These are phyloP conservation scores for Drechslerella stenobrocha DNA, from an alignment of 2,329 filamentous ascomycete species.

Conservation along the genomic window DNA sequence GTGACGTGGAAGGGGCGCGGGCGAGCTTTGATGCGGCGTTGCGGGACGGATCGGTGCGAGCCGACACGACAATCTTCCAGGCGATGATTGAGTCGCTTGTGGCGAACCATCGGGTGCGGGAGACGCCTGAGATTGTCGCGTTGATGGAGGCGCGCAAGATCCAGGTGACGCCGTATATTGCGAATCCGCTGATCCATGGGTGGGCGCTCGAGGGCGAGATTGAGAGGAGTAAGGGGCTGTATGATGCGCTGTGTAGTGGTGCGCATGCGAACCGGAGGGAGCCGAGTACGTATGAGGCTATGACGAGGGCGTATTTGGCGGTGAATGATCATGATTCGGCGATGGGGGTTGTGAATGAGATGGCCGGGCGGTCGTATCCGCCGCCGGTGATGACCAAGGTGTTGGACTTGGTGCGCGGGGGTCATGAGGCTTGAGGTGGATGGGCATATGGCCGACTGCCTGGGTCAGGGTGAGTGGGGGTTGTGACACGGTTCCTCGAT, in stretches of 20 bases:
- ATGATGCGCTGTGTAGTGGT: constrained; percentile 65
- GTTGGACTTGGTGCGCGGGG: constrained; percentile 74
- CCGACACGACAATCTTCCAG: constrained; percentile 88
- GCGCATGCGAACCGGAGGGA: constrained; percentile 66
- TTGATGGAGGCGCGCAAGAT: constrained; percentile 75
- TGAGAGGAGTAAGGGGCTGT: constrained; percentile 74
- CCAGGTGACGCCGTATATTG: constrained; percentile 93
- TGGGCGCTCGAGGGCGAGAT: constrained; percentile 88
- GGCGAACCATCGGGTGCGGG: constrained; percentile 81
- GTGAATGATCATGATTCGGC: constrained; percentile 78
- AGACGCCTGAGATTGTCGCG: constrained; percentile 72
- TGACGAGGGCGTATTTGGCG: constrained; percentile 89
- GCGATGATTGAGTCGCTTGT: constrained; percentile 97
- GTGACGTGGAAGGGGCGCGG: constrained; percentile 83
- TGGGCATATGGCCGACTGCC: no score
- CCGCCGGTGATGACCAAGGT: constrained; percentile 91
- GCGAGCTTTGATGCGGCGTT: constrained; percentile 81
- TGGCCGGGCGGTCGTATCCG: constrained; percentile 86
- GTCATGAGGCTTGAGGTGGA: constrained; percentile 36
- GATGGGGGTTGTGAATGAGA: constrained; percentile 80
- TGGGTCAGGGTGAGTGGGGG: no score
- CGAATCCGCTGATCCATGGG: constrained; percentile 95
- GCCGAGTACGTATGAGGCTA: constrained; percentile 97
- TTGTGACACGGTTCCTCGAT: no score
- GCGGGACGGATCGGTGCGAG: constrained; percentile 66